A percentile compares a stretch with the other conserved stretches of the same genome.
phyloP scores from a whole-genome alignment of 495 filamentous ascomycete genomes.

The Daldinia vernicosa region DNA sequence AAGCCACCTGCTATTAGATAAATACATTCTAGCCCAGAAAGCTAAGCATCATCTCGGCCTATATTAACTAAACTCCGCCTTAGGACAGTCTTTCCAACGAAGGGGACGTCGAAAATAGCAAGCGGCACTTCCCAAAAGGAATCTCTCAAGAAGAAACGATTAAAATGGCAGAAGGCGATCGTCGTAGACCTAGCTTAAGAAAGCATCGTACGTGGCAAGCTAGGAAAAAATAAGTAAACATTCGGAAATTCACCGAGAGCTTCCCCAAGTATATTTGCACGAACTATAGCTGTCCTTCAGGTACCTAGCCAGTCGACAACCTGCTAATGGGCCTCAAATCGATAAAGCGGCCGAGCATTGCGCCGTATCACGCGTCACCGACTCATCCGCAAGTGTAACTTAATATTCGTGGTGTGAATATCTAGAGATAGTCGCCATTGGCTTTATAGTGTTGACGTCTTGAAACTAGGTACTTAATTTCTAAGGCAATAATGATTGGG shows the following conservation, averaged over 20 bases:
- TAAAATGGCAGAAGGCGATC: background rate
- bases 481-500: background rate
- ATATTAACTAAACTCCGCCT: background rate
- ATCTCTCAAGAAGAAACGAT: background rate
- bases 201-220: background rate
- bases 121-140: background rate
- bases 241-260: background rate
- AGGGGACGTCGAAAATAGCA: background rate
- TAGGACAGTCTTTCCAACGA: background rate
- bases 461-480: background rate
- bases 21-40: background rate
- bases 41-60: background rate
- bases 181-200: background rate
- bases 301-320: background rate
- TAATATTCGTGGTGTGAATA: background rate
- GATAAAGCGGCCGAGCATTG: conserved; percentile 1
- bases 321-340: background rate
- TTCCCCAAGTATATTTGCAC: background rate
- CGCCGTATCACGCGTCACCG: background rate
- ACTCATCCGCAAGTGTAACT: background rate
- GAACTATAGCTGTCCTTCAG: background rate
- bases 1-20: background rate
- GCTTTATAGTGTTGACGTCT: background rate
- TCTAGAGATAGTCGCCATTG: background rate
- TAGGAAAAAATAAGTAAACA: background rate